Base-by-base conservation (phyloP, 768 basidiomycete genomes). In the Chiua virens region DNA sequence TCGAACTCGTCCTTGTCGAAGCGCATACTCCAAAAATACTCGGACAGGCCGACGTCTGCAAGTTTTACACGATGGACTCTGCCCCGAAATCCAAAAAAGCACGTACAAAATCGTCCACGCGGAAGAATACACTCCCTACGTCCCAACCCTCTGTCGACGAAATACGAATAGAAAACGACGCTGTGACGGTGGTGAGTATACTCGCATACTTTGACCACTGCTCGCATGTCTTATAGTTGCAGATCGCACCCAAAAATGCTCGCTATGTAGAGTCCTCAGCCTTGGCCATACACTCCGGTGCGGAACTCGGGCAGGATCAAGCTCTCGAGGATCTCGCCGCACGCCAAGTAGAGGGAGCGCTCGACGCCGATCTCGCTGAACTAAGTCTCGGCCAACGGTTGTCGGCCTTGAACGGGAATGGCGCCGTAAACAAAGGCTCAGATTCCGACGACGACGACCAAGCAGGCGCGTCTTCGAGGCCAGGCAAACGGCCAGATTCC, bases 371-470 rank as follows among this genome's bases (percentile, higher is more conserved):
- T 65, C 76, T 94, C 44, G 93, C 93, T 3, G 95, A 98, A 68
- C 79, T 95, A 14, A 92, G 89, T 36, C 80, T 98, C 4, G 96
- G 95, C 5, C 91, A 98, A 70, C 82, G 94, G 14, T 75, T 98
- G 46, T 86, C 89, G 1, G 89, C 87, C 17, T 69, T 91, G 18
- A 79, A 82, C 27, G 83, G 85, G 39, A 54, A 57, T 13, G 62
- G 65, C 27, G 70, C 68, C 20, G 78, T 72, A n/a, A 67, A 69
- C 18, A 70, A 67, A 35, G 70, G 52, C 34, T 67, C 68, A 6
- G 59, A 65, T 15, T 71, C 75, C 2, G 81, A 80, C 36, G 79
- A 78, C 42, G 82, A 79, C 49, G 73, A 76, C 15, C 74, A 74
- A 15, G 74, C 76, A 21, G 68, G 60, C 45, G n/a, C 32, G 41